These are phyloP conservation scores for Prunus campanulata DNA, from an alignment of 306 rosid genomes.

Conservation along the genomic window DNA sequence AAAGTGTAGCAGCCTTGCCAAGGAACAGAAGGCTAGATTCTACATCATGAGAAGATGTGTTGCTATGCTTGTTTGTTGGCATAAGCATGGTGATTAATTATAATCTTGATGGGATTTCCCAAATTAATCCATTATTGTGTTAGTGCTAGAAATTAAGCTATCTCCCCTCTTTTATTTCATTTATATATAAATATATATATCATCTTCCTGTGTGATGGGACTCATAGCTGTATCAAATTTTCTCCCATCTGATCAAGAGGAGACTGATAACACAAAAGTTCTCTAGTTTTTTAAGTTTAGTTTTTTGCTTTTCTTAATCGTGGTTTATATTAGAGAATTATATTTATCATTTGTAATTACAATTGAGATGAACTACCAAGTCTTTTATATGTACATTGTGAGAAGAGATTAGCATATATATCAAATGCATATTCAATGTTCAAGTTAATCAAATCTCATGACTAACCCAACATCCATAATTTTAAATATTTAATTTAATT, in stretches of 20 bases:
- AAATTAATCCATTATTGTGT: not conserved
- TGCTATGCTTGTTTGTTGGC: slow-evolving; percentile 98
- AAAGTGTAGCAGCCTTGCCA: slow-evolving; percentile 74
- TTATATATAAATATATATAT: not conserved
- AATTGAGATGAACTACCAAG: slow-evolving; percentile 27
- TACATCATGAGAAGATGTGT: slow-evolving; percentile 93
- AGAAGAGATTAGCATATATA: slow-evolving; percentile 16
- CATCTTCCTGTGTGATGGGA: slow-evolving; percentile 28
- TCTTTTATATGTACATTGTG: slow-evolving; percentile 20
- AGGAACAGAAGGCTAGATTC: slow-evolving; percentile 91
- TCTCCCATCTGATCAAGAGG: slow-evolving; percentile 33
- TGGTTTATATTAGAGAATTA: not conserved
- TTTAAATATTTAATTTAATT: not conserved
- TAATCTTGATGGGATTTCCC: slow-evolving; percentile 1
- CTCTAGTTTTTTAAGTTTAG: not conserved
- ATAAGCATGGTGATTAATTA: slow-evolving; percentile 77
- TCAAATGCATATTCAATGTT: slow-evolving; percentile 4
- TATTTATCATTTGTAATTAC: slow-evolving; percentile 36
- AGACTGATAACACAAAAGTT: slow-evolving; percentile 14
- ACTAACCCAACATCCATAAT: slow-evolving; percentile 1
- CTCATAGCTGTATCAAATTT: slow-evolving; percentile 21
- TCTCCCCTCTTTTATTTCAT: not conserved
- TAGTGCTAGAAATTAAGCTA: not conserved
- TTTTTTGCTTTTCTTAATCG: not conserved
- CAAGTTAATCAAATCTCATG: slow-evolving; percentile 1